phyloP scores from a whole-genome alignment of 2,329 filamentous ascomycete genomes.

The Malbranchea zuffiana region DNA sequence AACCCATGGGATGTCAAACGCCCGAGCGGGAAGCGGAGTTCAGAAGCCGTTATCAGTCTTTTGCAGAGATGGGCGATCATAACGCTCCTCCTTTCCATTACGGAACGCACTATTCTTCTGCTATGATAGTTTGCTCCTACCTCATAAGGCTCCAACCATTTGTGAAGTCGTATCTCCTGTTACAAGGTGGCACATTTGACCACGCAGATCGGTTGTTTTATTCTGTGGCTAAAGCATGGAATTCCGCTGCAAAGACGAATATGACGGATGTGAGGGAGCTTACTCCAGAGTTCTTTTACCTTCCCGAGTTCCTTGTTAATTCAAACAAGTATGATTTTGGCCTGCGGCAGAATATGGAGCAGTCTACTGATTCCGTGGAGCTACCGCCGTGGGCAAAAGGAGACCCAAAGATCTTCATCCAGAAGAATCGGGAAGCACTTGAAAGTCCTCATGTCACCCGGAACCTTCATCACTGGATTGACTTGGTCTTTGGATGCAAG shows the following conservation, averaged over 20 bases:
- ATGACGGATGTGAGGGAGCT: conserved; percentile 91
- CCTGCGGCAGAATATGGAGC: conserved; percentile 65
- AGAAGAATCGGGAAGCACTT: conserved; percentile 87
- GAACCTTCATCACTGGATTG: conserved; percentile 88
- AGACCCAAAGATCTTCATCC: conserved; percentile 88
- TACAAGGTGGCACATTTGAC: conserved; percentile 94
- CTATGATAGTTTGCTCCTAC: conserved; percentile 97
- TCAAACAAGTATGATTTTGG: conserved; percentile 93
- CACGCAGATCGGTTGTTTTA: conserved; percentile 93
- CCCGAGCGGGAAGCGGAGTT: conserved; percentile 65
- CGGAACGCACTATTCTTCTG: conserved; percentile 95
- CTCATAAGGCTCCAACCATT: conserved; percentile 91
- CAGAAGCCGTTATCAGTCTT: conserved; percentile 70
- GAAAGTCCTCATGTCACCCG: conserved; percentile 88
- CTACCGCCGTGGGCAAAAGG: conserved; percentile 96
- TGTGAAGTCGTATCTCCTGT: conserved; percentile 83
- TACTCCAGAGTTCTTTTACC: conserved; percentile 93
- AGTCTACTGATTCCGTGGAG: conserved; percentile 70
- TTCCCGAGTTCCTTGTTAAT: conserved; percentile 91
- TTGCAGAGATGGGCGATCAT: conserved; percentile 78
- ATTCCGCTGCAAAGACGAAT: conserved; percentile 75
- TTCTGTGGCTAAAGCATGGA: conserved; percentile 83
- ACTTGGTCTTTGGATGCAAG: conserved; percentile 87
- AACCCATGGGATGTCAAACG: conserved; percentile 92
- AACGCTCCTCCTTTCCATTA: conserved; percentile 80